Evolutionary conservation across 2,329 filamentous ascomycete species (phyloP).

Genomic region (Aspergillus melleus): DNA sequence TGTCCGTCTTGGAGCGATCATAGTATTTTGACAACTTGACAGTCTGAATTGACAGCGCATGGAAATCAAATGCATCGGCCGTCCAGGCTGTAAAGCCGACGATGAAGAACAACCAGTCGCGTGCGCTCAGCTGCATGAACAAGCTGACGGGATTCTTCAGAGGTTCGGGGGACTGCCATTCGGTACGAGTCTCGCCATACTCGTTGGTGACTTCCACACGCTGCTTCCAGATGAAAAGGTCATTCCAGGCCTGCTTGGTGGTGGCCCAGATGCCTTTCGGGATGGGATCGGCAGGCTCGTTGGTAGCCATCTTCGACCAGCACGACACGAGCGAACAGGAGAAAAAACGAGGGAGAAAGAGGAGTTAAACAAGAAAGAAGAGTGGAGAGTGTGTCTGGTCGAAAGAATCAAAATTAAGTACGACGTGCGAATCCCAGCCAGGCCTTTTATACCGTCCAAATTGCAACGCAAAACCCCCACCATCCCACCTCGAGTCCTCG

Average conservation of each 20-base stretch:
- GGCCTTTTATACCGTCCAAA: neutral
- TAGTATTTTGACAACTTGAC: conserved; percentile 66
- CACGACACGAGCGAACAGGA: conserved; percentile 4
- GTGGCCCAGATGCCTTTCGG: conserved; percentile 65
- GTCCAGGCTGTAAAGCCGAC: conserved; percentile 76
- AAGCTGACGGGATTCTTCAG: conserved; percentile 70
- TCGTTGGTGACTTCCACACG: conserved; percentile 56
- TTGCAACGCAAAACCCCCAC: neutral
- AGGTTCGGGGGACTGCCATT: conserved; percentile 68
- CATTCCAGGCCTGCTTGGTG: conserved; percentile 62
- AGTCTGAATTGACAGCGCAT: conserved; percentile 76
- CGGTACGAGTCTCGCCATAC: conserved; percentile 64
- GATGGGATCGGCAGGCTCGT: conserved; percentile 64
- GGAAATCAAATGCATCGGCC: conserved; percentile 81
- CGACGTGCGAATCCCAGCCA: neutral
- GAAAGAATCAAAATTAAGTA: neutral
- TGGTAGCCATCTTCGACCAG: conserved; percentile 1
- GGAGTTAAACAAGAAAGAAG: neutral
- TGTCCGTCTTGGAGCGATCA: conserved; percentile 62
- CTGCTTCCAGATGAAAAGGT: conserved; percentile 74
- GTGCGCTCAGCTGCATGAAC: conserved; percentile 61
- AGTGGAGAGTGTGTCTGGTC: conserved; percentile 1
- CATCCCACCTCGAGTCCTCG: neutral
- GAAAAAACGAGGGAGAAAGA: neutral
- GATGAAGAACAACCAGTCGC: conserved; percentile 73